Evolutionary conservation across 352 stramenopile species (phyloP).

Genomic region (Globisporangium paddicum): DNA sequence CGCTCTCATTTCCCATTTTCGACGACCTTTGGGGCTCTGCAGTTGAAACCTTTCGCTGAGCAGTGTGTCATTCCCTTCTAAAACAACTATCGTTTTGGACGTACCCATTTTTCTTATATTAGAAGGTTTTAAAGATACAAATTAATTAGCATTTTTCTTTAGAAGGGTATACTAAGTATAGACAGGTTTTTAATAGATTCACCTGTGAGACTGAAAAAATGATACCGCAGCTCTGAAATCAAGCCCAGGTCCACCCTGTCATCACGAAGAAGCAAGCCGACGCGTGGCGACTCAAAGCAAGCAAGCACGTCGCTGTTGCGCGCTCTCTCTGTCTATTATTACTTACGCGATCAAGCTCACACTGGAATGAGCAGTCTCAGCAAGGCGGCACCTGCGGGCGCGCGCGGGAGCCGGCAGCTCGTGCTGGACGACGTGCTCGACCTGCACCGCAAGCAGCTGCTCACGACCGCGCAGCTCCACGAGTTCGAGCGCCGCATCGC

Average conservation of each 20-base stretch:
- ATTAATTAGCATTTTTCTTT: no score
- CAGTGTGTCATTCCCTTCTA: no score
- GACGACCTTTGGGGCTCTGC: neutral
- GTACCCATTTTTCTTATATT: no score
- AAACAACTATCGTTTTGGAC: no score
- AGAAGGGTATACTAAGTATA: neutral
- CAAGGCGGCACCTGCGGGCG: neutral
- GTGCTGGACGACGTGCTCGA: conserved; percentile 32
- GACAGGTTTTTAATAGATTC: neutral
- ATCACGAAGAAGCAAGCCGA: neutral
- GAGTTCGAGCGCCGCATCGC: conserved; percentile 22
- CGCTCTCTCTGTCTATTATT: neutral
- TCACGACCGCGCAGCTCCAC: conserved; percentile 24
- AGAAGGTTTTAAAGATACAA: no score
- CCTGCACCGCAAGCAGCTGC: conserved; percentile 26
- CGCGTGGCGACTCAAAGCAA: neutral
- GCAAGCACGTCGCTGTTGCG: neutral
- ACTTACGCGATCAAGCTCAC: neutral
- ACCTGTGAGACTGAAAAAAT: neutral
- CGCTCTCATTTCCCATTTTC: no score
- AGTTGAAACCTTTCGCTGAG: no score
- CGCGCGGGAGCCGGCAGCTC: neutral
- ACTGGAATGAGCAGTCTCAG: conserved; percentile 1
- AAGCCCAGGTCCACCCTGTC: neutral
- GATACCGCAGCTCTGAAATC: conserved; percentile 4